Conservation (phyloP, 441 rosid genomes). For the Corymbia citriodora region DNA sequence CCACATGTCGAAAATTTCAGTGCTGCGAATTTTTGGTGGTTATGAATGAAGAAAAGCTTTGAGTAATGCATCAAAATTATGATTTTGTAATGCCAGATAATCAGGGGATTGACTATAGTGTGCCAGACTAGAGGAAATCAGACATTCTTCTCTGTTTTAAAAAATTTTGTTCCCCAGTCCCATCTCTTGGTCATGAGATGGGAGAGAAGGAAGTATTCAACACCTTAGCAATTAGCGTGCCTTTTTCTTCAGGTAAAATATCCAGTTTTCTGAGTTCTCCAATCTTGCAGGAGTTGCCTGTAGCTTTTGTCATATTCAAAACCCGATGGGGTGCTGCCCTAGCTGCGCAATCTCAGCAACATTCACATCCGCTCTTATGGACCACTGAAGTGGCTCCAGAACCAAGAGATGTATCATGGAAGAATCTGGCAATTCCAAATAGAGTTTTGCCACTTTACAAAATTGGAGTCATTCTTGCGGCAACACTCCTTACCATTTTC, state of each 20-base stretch:
- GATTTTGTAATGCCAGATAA: neutral
- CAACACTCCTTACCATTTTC: conserved; percentile 73
- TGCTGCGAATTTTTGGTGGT: neutral
- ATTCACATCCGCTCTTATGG: conserved; percentile 64
- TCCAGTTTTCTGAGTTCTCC: neutral
- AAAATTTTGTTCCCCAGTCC: neutral
- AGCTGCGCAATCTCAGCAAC: conserved; percentile 81
- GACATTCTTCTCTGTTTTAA: neutral
- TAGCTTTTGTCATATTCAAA: conserved; percentile 81
- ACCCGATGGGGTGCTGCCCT: conserved; percentile 63
- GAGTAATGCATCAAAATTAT: neutral
- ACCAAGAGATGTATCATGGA: conserved; percentile 82
- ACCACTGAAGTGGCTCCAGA: conserved; percentile 85
- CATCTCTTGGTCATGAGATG: neutral
- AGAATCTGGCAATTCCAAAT: conserved; percentile 51
- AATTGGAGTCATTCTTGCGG: conserved; percentile 59
- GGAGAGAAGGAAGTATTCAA: neutral
- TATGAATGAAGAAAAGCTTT: neutral
- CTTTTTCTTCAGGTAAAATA: neutral
- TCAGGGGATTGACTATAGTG: neutral
- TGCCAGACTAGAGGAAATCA: neutral
- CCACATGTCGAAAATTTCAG: neutral
- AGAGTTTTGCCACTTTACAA: conserved; percentile 52
- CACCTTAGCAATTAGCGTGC: neutral
- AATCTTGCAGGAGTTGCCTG: conserved; percentile 58